Base-by-base conservation (phyloP, 2,329 filamentous ascomycete genomes). In the Balansia obtecta region DNA sequence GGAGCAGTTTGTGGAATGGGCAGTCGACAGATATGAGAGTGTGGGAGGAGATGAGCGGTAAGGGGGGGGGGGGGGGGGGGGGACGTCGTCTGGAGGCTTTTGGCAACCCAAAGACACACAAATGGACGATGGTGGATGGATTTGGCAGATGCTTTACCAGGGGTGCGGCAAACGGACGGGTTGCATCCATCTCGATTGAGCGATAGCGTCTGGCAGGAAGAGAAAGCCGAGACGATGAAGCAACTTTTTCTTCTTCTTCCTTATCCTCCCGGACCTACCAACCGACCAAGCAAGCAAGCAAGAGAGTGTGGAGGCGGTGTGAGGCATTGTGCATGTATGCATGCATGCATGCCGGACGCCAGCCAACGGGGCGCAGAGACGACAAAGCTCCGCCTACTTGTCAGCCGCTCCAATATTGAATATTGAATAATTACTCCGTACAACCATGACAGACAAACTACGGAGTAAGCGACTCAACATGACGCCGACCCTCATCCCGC, bases 1-100 rank as follows among this genome's bases (percentile, higher is more conserved):
- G 84, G 65, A 74, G 2, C 60, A 63, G 0, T 86, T 85, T 54
- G 73, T 83, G 50, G 47, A 67, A 1, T 70, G 70, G 66, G 69
- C 83, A 5, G 67, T 80, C 1, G 55, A 68, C 12, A 62, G 62
- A 37, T 71, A 74, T 53, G 68, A 56, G 12, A 40, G 48, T 9
- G 50, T 53, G 1, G 49, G 6, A 12, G 10, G 15, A 15, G 10
- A 12, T 37, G 34, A 27, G 34, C 34, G 34, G 34, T 15, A 37
- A 12, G 34, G n/a, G n/a, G n/a, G n/a, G n/a, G n/a, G n/a, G n/a
- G n/a, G n/a, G n/a, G n/a, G n/a, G n/a, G n/a, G n/a, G n/a, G n/a
- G n/a, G 15, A 4, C 15, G 34, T 12, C 34, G 34, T 15, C 5
- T 37, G 34, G 15, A 37, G 15, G 34, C 20, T 27, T 27, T 27